Evolutionary conservation across 2,329 filamentous ascomycete genomes (phyloP).

Genomic region (Acrocalymma vagum): DNA sequence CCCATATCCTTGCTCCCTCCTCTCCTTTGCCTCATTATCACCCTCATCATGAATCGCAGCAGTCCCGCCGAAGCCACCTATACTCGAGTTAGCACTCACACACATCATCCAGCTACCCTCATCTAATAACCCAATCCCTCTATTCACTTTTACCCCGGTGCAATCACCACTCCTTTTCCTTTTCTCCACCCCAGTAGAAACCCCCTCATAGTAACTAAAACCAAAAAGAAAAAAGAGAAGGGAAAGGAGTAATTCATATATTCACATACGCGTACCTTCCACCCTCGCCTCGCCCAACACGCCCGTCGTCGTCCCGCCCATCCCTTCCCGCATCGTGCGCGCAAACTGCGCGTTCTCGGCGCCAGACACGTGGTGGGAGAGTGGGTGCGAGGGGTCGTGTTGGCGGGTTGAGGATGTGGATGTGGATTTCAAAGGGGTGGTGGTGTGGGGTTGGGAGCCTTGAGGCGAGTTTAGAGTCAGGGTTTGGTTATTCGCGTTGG

Average conservation of each 20-base stretch:
- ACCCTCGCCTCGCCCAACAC: constrained; percentile 44
- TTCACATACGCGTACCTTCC: constrained; percentile 52
- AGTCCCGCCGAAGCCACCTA: constrained; percentile 50
- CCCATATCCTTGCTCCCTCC: constrained; percentile 64
- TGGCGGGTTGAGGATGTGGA: constrained; percentile 50
- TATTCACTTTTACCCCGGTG: too few species aligned
- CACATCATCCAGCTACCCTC: constrained; percentile 12
- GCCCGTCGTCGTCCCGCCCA: constrained; percentile 61
- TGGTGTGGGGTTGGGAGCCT: constrained; percentile 24
- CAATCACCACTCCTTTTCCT: too few species aligned
- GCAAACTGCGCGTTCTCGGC: too few species aligned
- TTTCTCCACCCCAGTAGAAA: too few species aligned
- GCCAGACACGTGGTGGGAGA: too few species aligned
- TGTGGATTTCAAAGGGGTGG: constrained; percentile 52
- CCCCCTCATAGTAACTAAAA: too few species aligned
- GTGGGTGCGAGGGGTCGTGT: constrained; percentile 66
- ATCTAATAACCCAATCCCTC: constrained; percentile 5
- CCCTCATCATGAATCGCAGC: constrained; percentile 49
- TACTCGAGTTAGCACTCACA: constrained; percentile 2
- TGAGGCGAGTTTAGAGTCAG: constrained; percentile 14
- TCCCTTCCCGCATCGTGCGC: constrained; percentile 63
- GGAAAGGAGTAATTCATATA: constrained; percentile 8
- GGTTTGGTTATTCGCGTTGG: constrained; percentile 5
- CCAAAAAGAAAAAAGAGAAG: background rate
- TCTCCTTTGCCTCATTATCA: constrained; percentile 48